Evolutionary conservation across 23 red algal genomes (phyloP).

Genomic region (Gracilaria gracilis): DNA sequence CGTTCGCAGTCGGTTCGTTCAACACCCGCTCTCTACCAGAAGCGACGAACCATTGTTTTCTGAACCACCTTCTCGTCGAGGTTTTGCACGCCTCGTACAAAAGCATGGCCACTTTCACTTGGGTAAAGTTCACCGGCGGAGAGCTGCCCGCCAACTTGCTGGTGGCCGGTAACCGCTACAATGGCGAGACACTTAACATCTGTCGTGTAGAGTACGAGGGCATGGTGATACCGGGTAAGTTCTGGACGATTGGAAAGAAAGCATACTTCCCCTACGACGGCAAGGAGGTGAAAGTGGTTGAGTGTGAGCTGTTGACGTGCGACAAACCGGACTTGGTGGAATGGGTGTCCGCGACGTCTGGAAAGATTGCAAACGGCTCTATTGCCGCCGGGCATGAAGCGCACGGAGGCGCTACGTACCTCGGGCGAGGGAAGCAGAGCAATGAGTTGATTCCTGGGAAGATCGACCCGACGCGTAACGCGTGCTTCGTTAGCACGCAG

Average conservation of each 20-base stretch:
- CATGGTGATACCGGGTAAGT: not conserved
- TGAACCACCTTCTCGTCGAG: too few relatives aligned
- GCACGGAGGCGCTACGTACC: not conserved
- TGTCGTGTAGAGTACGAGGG: not conserved
- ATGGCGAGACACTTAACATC: not conserved
- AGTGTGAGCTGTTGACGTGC: slow-evolving; percentile 2
- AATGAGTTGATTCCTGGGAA: slow-evolving; percentile 24
- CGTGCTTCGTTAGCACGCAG: not conserved
- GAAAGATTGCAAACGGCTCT: not conserved
- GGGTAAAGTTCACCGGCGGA: slow-evolving; percentile 13
- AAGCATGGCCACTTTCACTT: not conserved
- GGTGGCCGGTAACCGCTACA: not conserved
- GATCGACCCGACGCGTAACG: not conserved
- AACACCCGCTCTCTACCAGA: too few relatives aligned
- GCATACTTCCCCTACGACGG: slow-evolving; percentile 24
- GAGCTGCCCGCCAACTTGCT: slow-evolving; percentile 33
- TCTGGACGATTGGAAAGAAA: not conserved
- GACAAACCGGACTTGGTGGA: not conserved
- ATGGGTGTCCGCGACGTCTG: slow-evolving; percentile 2
- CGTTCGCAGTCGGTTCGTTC: too few relatives aligned
- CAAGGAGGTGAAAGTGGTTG: not conserved
- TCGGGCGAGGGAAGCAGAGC: not conserved
- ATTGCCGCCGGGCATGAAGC: not conserved
- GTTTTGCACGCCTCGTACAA: not conserved
- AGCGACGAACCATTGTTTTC: too few relatives aligned